These are phyloP conservation scores for Brettanomyces custersianus DNA, from an alignment of 805 yeast species.

Conservation along the genomic window DNA sequence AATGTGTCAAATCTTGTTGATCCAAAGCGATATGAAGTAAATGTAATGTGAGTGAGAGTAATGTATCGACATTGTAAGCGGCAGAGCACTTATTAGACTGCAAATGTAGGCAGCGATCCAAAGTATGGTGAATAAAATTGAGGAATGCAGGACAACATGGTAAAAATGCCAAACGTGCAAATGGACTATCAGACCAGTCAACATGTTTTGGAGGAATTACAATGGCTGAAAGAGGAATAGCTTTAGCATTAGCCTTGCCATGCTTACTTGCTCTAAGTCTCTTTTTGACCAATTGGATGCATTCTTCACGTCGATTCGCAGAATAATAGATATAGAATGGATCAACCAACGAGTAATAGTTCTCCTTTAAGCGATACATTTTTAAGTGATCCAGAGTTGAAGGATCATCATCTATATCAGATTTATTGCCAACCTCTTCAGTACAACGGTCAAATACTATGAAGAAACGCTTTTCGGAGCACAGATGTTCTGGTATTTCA, in stretches of 20 bases:
- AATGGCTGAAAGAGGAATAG: slow-evolving; percentile 34
- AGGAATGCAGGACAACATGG: slow-evolving; percentile 46
- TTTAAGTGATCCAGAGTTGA: slow-evolving; percentile 42
- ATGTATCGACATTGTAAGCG: slow-evolving; percentile 11
- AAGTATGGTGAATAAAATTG: slow-evolving; percentile 40
- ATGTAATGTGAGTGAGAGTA: slow-evolving; percentile 54
- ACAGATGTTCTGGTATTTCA: slow-evolving; percentile 67
- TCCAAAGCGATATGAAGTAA: slow-evolving; percentile 55
- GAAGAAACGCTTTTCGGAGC: slow-evolving; percentile 68
- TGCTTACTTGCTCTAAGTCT: slow-evolving; percentile 28
- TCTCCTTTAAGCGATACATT: slow-evolving; percentile 55
- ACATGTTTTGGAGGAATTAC: slow-evolving; percentile 48
- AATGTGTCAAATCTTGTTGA: slow-evolving; percentile 25
- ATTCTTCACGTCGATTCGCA: slow-evolving; percentile 76
- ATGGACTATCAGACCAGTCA: slow-evolving; percentile 30
- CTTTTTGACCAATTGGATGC: slow-evolving; percentile 54
- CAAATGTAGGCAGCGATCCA: slow-evolving; percentile 26
- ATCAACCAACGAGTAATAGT: slow-evolving; percentile 48
- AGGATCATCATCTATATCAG: too few relatives aligned
- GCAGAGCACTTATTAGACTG: not conserved
- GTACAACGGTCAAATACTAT: slow-evolving; percentile 39
- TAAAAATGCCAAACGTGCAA: slow-evolving; percentile 38
- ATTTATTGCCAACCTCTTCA: slow-evolving; percentile 46
- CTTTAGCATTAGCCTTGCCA: slow-evolving; percentile 13
- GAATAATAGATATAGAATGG: slow-evolving; percentile 78